Percentiles rank a stretch among this genome's conserved stretches.
Evolutionary conservation across 78 protist genomes (phyloP).

Genomic region (Dictyostelium firmibasis): DNA sequence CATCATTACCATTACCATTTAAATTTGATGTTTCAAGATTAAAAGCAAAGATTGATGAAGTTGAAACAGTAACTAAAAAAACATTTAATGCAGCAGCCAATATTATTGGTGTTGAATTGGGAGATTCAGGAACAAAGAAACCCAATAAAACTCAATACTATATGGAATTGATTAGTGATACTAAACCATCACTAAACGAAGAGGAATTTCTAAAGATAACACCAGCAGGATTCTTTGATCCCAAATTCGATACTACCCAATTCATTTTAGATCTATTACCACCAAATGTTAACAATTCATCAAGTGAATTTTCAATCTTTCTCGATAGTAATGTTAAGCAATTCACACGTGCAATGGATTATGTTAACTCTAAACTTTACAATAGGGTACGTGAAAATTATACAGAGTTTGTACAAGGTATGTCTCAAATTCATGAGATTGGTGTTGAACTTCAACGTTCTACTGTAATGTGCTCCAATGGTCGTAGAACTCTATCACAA

Average conservation of each 20-base stretch:
- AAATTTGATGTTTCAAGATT: slow-evolving; percentile 73
- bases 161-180: slow-evolving; percentile 10
- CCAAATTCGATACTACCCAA: slow-evolving; percentile 24
- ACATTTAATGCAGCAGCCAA: slow-evolving; percentile 43
- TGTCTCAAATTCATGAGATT: slow-evolving; percentile 83
- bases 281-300: neutral
- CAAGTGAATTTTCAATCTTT: slow-evolving; percentile 12
- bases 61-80: slow-evolving; percentile 21
- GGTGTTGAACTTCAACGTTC: slow-evolving; percentile 68
- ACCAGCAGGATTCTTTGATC: slow-evolving; percentile 53
- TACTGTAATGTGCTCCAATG: slow-evolving; percentile 37
- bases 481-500: slow-evolving; percentile 49
- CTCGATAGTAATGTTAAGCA: slow-evolving; percentile 10
- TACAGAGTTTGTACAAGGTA: slow-evolving; percentile 77
- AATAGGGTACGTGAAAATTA: slow-evolving; percentile 71
- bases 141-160: slow-evolving; percentile 49
- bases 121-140: neutral
- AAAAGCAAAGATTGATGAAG: slow-evolving; percentile 66
- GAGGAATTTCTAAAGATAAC: slow-evolving; percentile 41
- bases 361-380: slow-evolving; percentile 52
- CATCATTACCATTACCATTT: slow-evolving; percentile 5
- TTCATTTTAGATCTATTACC: slow-evolving; percentile 42
- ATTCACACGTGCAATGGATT: slow-evolving; percentile 54
- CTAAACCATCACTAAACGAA: slow-evolving; percentile 43
- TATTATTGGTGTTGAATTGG: slow-evolving; percentile 12